Evolutionary conservation across 441 rosid species (phyloP), one percentile per base, ranked within the genome.

Genomic region (Jatropha multifida): DNA sequence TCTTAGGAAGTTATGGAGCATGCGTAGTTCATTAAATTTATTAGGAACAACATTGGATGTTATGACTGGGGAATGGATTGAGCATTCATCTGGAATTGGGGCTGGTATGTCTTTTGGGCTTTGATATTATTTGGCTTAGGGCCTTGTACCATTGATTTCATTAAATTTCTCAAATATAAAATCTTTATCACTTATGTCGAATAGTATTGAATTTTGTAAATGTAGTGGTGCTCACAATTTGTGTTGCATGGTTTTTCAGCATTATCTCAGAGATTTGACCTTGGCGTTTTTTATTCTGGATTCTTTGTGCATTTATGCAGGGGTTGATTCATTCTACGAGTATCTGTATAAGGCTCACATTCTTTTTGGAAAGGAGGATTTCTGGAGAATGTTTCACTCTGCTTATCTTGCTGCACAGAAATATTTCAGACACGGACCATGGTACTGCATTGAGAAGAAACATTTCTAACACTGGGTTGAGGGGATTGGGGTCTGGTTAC

Each of bases 261-360:
- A 64, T 74, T 46, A 38, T 83, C 54, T 70, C 18, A 59, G 8
- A 20, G 6, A 51, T n/a, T 2, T 67, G 20, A 69, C 40, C 54
- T 77, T 77, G 74, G 81, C 81, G 69, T 69, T 82, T 78, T 81
- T 80, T 69, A 76, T 81, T 49, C 70, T 77, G 69, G 71, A 69
- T 80, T 73, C 5, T 32, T 32, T 65, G 42, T 75, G 77, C 60
- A 69, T 72, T 79, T 79, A 74, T 81, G 74, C 84, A 94, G 99
- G 97, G 77, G 97, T 94, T 79, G 99, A 94, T 84, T 94, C 99
- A 68, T 94, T 92, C 86, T 94, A 94, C 71, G 97, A 94, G 84
- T 94, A 92, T 79, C 87, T 94, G 74, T 83, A 84, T 84, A 94
- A 94, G 85, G 99, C 97, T 79, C 86, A 92, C 84, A 87, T 94